These are phyloP conservation scores for Takashimella tepidaria DNA, from an alignment of 1,284 basidiomycete genomes.

Conservation along the genomic window DNA sequence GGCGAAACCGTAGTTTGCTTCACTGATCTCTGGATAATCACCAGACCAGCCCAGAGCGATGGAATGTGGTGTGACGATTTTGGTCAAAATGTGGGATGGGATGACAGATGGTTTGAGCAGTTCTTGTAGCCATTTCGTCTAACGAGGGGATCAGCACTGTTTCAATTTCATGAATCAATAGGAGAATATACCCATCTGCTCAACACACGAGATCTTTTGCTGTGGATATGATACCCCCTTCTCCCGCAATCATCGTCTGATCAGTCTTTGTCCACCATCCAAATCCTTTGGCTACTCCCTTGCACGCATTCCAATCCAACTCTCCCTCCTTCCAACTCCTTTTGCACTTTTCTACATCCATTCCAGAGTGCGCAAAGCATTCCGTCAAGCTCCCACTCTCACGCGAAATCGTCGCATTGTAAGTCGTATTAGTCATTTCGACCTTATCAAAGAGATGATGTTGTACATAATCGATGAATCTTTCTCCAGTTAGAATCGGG, in stretches of 20 bases:
- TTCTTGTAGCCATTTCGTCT: constrained; percentile 29
- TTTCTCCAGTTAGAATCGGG: constrained; percentile 18
- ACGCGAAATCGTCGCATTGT: constrained; percentile 14
- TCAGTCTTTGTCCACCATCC: constrained; percentile 23
- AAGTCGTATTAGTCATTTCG: constrained; percentile 25
- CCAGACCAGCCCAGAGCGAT: not conserved
- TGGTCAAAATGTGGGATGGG: constrained; percentile 14
- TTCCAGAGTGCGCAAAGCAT: constrained; percentile 11
- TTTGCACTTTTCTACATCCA: constrained; percentile 11
- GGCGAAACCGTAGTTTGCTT: not conserved
- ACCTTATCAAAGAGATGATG: constrained; percentile 31
- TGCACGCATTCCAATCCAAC: constrained; percentile 14
- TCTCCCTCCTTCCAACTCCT: constrained; percentile 1
- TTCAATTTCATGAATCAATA: too few species aligned
- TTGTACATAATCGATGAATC: constrained; percentile 24
- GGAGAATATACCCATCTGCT: too few species aligned
- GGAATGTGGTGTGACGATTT: not conserved
- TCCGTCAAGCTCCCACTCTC: constrained; percentile 15
- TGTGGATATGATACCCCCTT: constrained; percentile 27
- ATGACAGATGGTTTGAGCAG: constrained; percentile 26
- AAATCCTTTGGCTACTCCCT: constrained; percentile 4
- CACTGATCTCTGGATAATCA: not conserved
- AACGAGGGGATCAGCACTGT: too few species aligned
- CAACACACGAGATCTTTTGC: constrained; percentile 27
- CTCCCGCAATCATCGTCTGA: constrained; percentile 17